phyloP scores from a whole-genome alignment of 106 monocot species.

The Agapanthus africanus region DNA sequence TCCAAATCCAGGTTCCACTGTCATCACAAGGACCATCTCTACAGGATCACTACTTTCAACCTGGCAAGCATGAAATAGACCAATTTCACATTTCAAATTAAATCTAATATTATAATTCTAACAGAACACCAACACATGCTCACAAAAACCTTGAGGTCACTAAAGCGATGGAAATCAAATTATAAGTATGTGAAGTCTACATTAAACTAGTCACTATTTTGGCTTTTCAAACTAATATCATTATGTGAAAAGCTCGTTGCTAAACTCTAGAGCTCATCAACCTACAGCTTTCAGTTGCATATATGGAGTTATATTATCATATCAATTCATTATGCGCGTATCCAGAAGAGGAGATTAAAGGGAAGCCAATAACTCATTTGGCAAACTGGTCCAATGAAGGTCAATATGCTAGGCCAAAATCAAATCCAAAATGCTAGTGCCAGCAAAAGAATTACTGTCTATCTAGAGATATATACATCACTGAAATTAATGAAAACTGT shows the following conservation, averaged over 20 bases:
- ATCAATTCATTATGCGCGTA: background rate
- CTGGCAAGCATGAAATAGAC: conserved; percentile 28
- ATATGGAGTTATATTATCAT: background rate
- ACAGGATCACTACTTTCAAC: conserved; percentile 82
- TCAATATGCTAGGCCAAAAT: too few species aligned
- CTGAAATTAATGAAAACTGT: too few species aligned
- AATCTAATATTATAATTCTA: background rate
- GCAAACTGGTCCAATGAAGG: too few species aligned
- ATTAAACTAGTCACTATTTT: background rate
- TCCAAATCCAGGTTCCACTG: conserved; percentile 97
- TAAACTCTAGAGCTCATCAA: background rate
- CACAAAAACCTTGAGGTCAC: background rate
- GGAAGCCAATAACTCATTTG: background rate
- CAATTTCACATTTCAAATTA: background rate
- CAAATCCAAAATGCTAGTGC: too few species aligned
- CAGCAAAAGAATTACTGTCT: too few species aligned
- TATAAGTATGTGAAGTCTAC: background rate
- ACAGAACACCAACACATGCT: too few species aligned
- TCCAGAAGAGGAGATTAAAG: background rate
- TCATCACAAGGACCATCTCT: conserved; percentile 95
- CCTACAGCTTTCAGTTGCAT: background rate
- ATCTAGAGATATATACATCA: too few species aligned
- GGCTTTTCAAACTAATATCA: background rate
- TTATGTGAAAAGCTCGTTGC: background rate
- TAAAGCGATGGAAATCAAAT: background rate